phyloP scores from a whole-genome alignment of 345 rosid genomes.

The Toxicodendron radicans region DNA sequence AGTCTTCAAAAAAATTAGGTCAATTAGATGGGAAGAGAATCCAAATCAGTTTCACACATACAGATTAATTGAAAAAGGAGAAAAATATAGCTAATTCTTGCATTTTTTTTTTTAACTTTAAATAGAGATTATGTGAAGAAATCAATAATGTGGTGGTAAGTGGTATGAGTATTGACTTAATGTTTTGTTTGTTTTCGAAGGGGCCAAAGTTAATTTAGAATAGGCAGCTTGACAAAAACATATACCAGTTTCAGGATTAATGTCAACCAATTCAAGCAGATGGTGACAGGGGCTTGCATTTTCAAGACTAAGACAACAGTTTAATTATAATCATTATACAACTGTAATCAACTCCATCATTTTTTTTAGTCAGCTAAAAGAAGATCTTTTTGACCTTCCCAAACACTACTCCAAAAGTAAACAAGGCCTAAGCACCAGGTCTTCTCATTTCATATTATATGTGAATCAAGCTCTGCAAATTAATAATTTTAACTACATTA shows the following conservation, averaged over 20 bases:
- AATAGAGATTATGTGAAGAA: too few species aligned
- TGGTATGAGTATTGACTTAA: too few species aligned
- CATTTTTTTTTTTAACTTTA: too few species aligned
- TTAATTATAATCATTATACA: conserved; percentile 17
- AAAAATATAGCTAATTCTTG: background rate
- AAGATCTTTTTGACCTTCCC: conserved; percentile 10
- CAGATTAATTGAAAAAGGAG: background rate
- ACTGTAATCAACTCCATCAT: conserved; percentile 29
- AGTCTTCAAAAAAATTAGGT: too few species aligned
- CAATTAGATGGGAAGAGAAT: too few species aligned
- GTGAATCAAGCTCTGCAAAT: background rate
- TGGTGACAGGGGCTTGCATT: conserved; percentile 29
- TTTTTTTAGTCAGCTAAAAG: background rate
- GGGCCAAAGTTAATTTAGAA: conserved; percentile 15
- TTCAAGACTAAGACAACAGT: conserved; percentile 23
- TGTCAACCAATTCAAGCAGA: conserved; percentile 41
- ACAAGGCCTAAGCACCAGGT: background rate
- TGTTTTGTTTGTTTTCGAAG: background rate
- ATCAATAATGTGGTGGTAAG: too few species aligned
- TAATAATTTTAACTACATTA: too few species aligned
- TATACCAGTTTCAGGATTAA: conserved; percentile 13
- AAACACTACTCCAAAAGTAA: background rate
- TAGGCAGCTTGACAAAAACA: conserved; percentile 10
- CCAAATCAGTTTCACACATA: too few species aligned
- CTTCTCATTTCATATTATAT: background rate